These are phyloP conservation scores for Raphidocelis subcapitata DNA, from an alignment of 139 green algal genomes.

Conservation along the genomic window DNA sequence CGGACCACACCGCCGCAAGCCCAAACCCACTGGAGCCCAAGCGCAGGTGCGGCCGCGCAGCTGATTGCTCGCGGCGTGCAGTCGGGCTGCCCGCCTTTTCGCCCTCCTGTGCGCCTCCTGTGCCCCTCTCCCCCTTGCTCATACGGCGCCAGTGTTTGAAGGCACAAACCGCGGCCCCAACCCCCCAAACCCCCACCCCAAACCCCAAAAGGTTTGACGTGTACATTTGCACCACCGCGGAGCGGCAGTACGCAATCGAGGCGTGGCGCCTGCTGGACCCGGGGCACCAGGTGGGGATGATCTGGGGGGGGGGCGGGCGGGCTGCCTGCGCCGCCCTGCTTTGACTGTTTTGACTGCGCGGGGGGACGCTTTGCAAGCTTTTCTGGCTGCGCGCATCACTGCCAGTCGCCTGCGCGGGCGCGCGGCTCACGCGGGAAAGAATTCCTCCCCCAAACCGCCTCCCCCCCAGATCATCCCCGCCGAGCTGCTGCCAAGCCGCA, in stretches of 20 bases:
- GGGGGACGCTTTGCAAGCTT: neutral
- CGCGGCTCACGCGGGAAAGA: too few relatives aligned
- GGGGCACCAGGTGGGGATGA: constrained; percentile 12
- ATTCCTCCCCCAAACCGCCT: too few relatives aligned
- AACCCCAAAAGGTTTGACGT: constrained; percentile 81
- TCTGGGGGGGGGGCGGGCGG: neutral
- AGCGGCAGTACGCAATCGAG: constrained; percentile 82
- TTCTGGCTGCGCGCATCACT: neutral
- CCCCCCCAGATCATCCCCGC: neutral
- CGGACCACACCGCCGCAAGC: constrained; percentile 33
- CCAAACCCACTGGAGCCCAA: neutral
- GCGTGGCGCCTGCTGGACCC: constrained; percentile 84
- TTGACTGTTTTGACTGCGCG: neutral
- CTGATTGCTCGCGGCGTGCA: neutral
- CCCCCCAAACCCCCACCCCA: too few relatives aligned
- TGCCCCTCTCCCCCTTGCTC: too few relatives aligned
- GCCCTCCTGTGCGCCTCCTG: too few relatives aligned
- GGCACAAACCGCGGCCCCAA: too few relatives aligned
- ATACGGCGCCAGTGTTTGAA: too few relatives aligned
- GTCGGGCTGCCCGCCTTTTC: neutral
- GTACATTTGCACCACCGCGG: constrained; percentile 85
- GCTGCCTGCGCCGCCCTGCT: too few relatives aligned
- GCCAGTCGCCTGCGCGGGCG: too few relatives aligned
- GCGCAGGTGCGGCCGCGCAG: constrained; percentile 1
- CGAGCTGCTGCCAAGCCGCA: constrained; percentile 1